Evolutionary conservation across 371 early-diverging fungal genomes (phyloP), one percentile per base, ranked within the genome.

Genomic region (Dinochytrium kinnereticum): DNA sequence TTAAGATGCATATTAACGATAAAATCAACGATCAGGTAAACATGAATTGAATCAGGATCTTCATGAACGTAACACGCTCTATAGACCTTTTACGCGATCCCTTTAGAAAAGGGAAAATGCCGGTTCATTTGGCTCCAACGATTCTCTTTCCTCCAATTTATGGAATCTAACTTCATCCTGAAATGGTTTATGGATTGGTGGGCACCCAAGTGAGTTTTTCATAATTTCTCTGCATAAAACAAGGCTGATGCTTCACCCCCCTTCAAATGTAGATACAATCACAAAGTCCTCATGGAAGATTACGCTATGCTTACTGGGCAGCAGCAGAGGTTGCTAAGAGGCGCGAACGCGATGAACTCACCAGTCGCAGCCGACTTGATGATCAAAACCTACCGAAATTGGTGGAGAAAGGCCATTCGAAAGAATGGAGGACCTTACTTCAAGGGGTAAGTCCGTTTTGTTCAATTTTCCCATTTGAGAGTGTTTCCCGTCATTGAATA

Each of bases 331-430:
- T 68, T 82, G 57, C 50, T 59, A 24, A 64, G 38, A 3, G 79
- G 79, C 5, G 82, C 82, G 0, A 79, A 77, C 49, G 78, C 81
- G 30, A 69, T 78, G 72, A 78, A 81, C 59, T 61, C 74, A 33
- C 74, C 77, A 21, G 78, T 76, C 37, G 50, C 69, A 24, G 81
- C 78, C 0, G 81, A 81, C 57, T 33, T 74, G 64, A 74, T 81
- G 74, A 70, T 78, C 37, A 75, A 70, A 36, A 69, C 68, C 39
- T 81, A 81, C 59, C 51, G 81, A 1, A 74, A 76, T 49, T 81
- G 81, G 81, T 81, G 78, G 78, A 66, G 78, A 59, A 68, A 70
- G 50, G 72, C 71, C 15, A 71, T 76, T 68, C 2, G 64, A 38
- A 36, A 59, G 44, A 65, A 68, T 57, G 74, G 64, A 10, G 67